Evolutionary conservation across 116 monocot genomes (phyloP).

Genomic region (Papilionanthe hybrid): DNA sequence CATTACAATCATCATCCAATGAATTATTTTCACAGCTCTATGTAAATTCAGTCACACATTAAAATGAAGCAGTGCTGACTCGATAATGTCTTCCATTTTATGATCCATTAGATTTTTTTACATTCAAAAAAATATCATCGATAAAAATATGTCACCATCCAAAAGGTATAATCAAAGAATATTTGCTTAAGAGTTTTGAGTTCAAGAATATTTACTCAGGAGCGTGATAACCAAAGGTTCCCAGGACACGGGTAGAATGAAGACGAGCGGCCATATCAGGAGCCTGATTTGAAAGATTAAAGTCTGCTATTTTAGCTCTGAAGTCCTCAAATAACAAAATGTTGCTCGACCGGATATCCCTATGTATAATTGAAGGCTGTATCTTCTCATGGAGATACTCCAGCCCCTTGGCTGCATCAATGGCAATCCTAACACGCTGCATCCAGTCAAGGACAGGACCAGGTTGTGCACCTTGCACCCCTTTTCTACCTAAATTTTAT

Average conservation of each 20-base stretch:
- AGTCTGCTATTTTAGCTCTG: conserved; percentile 77
- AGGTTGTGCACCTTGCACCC: conserved; percentile 78
- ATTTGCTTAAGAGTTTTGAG: not conserved
- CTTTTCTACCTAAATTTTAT: conserved; percentile 61
- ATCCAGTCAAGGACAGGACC: conserved; percentile 81
- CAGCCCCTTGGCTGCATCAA: conserved; percentile 85
- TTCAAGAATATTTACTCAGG: conserved; percentile 62
- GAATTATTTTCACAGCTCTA: too few relatives aligned
- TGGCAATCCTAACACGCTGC: conserved; percentile 73
- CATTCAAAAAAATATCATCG: too few relatives aligned
- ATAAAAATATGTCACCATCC: not conserved
- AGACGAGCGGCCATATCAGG: conserved; percentile 99
- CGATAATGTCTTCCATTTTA: too few relatives aligned
- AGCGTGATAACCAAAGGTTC: conserved; percentile 95
- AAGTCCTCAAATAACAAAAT: conserved; percentile 70
- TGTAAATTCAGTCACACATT: too few relatives aligned
- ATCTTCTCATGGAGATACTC: conserved; percentile 85
- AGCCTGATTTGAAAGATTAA: conserved; percentile 87
- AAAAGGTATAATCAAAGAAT: not conserved
- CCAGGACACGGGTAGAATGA: conserved; percentile 94
- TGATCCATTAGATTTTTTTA: too few relatives aligned
- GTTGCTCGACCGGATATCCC: conserved; percentile 71
- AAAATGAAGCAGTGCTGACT: not conserved
- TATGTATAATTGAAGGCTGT: conserved; percentile 73
- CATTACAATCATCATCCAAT: not conserved